Base-by-base conservation (phyloP, 176 grass and related monocot species). In the Phragmites australis region DNA sequence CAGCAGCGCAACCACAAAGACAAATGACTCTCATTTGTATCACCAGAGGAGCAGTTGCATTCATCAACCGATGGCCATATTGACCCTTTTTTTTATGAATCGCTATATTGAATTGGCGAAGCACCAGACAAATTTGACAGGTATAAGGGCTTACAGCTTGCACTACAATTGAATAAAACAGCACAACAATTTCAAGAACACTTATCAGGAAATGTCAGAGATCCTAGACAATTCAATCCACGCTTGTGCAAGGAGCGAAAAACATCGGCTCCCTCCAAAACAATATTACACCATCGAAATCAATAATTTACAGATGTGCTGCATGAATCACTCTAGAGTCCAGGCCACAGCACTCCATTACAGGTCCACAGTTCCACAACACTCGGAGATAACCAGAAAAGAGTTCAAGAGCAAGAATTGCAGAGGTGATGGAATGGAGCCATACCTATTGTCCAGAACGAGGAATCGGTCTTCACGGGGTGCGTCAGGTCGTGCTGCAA, bases 381-480 rank as follows among this genome's bases (percentile, higher is more conserved):
- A 73, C 8, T 46, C 1, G n/a, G 1, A 41, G 4, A 50, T 70
- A 84, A 61, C 13, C 13, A 19, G 2, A 57, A 2, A 82, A 19
- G 1, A 19, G 18, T 52, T 27, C 5, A 8, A 77, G 9, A 52
- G 13, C 42, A 11, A 52, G 1, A 72, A 79, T 54, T 63, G 23
- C 44, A 78, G 52, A 4, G 34, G 51, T 1, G 25, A 62, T 9
- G 50, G 34, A 67, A 51, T 32, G 8, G 4, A 53, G 58, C 15
- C 75, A 60, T 84, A 98, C 95, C 95, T 41, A 98, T 86, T 9
- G 92, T 95, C 96, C 96, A 93, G 83, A 95, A 99, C n/a, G 92
- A 95, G 2, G 88, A 95, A 85, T 99, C 96, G 0, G 90, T 95
- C 96, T 99, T 99, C 74, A 99, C 92, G 0, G 88, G 90, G 64